Percentiles rank a stretch among this genome's conserved stretches.
Conservation (phyloP, 2,329 filamentous ascomycete genomes). For the Thermochaetoides dissita region DNA sequence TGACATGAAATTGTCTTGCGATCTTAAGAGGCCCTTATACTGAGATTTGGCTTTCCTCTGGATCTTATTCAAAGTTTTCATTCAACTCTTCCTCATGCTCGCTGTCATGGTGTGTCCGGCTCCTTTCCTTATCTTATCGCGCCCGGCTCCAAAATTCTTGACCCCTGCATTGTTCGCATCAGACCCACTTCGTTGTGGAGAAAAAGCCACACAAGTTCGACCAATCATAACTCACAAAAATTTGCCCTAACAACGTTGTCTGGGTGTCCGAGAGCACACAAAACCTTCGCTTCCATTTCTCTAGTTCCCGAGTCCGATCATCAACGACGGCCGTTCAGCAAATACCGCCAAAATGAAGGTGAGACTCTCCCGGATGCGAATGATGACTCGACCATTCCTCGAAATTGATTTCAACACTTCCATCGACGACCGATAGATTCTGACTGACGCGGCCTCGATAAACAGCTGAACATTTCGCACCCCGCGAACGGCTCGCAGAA, state of each 20-base stretch:
- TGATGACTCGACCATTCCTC: neutral
- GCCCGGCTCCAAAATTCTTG: neutral
- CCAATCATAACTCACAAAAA: slow-evolving; percentile 12
- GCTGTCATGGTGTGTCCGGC: too few relatives aligned
- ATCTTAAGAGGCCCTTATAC: too few relatives aligned
- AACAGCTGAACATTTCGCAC: slow-evolving; percentile 57
- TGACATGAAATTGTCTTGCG: too few relatives aligned
- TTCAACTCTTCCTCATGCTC: too few relatives aligned
- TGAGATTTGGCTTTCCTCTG: too few relatives aligned
- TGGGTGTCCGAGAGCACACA: slow-evolving; percentile 11
- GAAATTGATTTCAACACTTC: too few relatives aligned
- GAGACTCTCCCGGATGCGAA: slow-evolving; percentile 2
- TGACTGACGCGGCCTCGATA: slow-evolving; percentile 20
- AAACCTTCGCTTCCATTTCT: slow-evolving; percentile 17
- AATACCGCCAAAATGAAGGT: slow-evolving; percentile 19
- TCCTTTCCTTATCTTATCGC: too few relatives aligned
- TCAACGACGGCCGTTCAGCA: slow-evolving; percentile 16
- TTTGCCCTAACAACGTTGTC: slow-evolving; percentile 16
- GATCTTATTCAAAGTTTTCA: too few relatives aligned
- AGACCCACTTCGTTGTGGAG: too few relatives aligned
- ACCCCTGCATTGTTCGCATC: neutral
- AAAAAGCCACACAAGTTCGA: too few relatives aligned
- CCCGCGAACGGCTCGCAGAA: slow-evolving; percentile 99
- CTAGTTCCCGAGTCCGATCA: slow-evolving; percentile 13
- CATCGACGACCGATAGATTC: slow-evolving; percentile 3